phyloP scores from a whole-genome alignment of 2,329 filamentous ascomycete species.

The Colletotrichum sp. region DNA sequence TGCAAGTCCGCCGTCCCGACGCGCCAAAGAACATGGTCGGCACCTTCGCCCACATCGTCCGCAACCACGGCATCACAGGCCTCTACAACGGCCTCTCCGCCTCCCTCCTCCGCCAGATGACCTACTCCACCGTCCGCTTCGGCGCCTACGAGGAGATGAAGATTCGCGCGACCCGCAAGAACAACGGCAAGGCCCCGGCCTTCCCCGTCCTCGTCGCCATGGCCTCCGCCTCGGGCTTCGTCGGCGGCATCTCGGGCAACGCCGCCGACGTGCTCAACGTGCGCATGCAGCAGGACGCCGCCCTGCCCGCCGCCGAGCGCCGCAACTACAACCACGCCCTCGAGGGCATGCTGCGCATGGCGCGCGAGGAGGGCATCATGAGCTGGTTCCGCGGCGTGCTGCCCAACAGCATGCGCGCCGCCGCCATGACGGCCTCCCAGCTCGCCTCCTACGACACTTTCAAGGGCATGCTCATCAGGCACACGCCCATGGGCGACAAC shows the following conservation, averaged over 20 bases:
- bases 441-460: conserved; percentile 85
- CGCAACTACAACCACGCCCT: conserved; percentile 91
- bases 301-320: conserved; percentile 74
- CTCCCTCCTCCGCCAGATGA: conserved; percentile 89
- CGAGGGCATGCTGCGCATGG: conserved; percentile 86
- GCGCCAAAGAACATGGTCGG: conserved; percentile 82
- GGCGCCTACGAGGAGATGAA: conserved; percentile 97
- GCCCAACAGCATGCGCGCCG: conserved; percentile 81
- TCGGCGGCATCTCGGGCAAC: conserved; percentile 91
- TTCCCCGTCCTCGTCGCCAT: conserved; percentile 82
- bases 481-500: conserved; percentile 72
- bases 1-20: conserved; percentile 82
- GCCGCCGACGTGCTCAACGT: conserved; percentile 97
- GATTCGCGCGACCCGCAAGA: conserved; percentile 58
- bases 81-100: conserved; percentile 93
- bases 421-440: conserved; percentile 88
- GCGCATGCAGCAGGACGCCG: conserved; percentile 93
- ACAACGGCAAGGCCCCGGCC: conserved; percentile 55
- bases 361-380: conserved; percentile 77
- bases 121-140: conserved; percentile 96
- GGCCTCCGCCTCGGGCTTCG: conserved; percentile 81
- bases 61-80: conserved; percentile 76
- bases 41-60: conserved; percentile 84
- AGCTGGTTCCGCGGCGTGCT: conserved; percentile 85
- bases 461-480: conserved; percentile 71